These are phyloP conservation scores for Lasiodiplodia gonubiensis DNA, from an alignment of 2,329 filamentous ascomycete species.

Conservation along the genomic window DNA sequence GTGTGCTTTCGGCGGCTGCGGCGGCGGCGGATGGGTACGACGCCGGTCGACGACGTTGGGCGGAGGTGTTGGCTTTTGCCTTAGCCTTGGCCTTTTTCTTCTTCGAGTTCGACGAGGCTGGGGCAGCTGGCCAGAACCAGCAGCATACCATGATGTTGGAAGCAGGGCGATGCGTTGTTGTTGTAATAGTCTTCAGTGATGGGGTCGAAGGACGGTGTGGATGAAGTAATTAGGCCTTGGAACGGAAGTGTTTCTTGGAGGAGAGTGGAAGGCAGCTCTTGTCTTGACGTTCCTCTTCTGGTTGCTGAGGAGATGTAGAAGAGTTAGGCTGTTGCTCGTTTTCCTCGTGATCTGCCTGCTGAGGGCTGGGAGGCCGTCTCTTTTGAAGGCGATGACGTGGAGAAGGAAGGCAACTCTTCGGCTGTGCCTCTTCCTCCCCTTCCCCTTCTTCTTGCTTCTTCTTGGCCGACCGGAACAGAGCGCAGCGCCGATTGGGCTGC, in stretches of 20 bases:
- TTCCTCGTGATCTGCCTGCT: neutral
- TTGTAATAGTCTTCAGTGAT: neutral
- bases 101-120: slow-evolving; percentile 4
- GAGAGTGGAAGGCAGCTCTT: neutral
- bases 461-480: neutral
- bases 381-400: slow-evolving; percentile 7
- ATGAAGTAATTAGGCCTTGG: neutral
- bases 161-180: neutral
- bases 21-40: neutral
- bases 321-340: neutral
- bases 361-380: neutral
- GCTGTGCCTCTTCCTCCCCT: slow-evolving; percentile 6
- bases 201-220: neutral
- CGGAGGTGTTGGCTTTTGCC: slow-evolving; percentile 1
- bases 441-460: neutral
- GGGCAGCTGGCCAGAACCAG: slow-evolving; percentile 11
- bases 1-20: neutral
- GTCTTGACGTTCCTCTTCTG: slow-evolving; percentile 4
- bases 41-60: neutral
- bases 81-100: neutral
- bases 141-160: slow-evolving; percentile 6
- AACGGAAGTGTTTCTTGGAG: neutral
- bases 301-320: neutral
- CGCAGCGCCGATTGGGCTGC: slow-evolving; percentile 18
- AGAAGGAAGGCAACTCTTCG: slow-evolving; percentile 1